These are phyloP conservation scores for Amoebophrya sp. DNA, from an alignment of 169 alveolate species.

Conservation along the genomic window DNA sequence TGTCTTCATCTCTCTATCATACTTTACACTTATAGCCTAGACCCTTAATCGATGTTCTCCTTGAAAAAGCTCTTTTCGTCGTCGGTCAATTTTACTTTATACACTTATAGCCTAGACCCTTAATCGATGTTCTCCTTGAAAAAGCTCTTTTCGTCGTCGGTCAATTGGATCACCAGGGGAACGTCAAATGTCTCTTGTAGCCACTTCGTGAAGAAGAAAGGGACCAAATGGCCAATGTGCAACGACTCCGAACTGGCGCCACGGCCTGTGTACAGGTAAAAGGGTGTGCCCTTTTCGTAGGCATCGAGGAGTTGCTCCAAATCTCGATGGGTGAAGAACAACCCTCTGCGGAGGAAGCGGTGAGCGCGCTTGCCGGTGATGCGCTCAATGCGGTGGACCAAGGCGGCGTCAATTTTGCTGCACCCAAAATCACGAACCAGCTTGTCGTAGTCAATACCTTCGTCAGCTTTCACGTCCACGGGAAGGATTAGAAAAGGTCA, in stretches of 20 bases:
- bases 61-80: conserved; percentile 97
- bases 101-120: conserved; percentile 27
- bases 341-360: conserved; percentile 25
- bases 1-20: too few relatives aligned
- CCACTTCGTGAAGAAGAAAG: conserved; percentile 92
- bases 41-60: conserved; percentile 69
- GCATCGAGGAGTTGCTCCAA: conserved; percentile 63
- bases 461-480: neutral
- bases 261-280: conserved; percentile 67
- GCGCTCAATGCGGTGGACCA: conserved; percentile 67
- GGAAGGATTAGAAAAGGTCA: too few relatives aligned
- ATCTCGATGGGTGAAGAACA: neutral
- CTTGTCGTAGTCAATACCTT: conserved; percentile 85
- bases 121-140: conserved; percentile 69
- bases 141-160: conserved; percentile 98
- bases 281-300: conserved; percentile 83
- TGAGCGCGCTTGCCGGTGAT: conserved; percentile 56
- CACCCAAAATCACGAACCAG: conserved; percentile 89
- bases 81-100: conserved; percentile 83
- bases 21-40: too few relatives aligned
- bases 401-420: conserved; percentile 65
- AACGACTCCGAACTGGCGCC: conserved; percentile 98
- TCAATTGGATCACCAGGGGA: conserved; percentile 94
- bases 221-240: conserved; percentile 90
- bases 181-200: conserved; percentile 94